Base-by-base conservation (phyloP, 2,329 filamentous ascomycete genomes). In the Cylindrodendrum hubeiense region DNA sequence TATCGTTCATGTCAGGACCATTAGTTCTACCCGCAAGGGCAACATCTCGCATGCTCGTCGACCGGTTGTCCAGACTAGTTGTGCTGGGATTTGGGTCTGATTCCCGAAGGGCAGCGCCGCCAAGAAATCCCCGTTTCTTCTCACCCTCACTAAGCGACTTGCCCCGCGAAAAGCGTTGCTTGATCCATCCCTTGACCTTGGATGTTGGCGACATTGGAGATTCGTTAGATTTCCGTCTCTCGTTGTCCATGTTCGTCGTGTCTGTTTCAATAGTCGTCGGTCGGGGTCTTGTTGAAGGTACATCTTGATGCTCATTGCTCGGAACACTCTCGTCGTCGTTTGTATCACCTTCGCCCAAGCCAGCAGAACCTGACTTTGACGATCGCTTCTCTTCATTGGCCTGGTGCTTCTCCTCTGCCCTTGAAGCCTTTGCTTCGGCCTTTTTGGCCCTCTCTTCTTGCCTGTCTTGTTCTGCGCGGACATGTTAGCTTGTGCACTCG, bases 151-250 rank as follows among this genome's bases (percentile, higher is more conserved):
- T 76, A 0, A 80, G 59, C 2, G 81, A 80, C 60, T 82, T 84
- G 9, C 81, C 77, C 5, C 80, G 79, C 0, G 81, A 82, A 65
- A 89, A 85, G 6, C 83, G 85, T 24, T 83, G 85, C 74, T 85
- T 88, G 58, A 89, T 79, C 87, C 87, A 89, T 41, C 80, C 82
- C 69, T 83, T 87, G 46, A 87, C 82, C 65, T 82, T 83, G 53
- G 78, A 77, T 4, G 75, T 79, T 17, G 79, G 78, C 5, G 79
- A 80, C 6, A 73, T 72, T 4, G 74, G 50, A 4, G 68, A 67
- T 13, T 74, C 74, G 5, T 68, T 63, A 2, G 56, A 41, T 52
- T 71, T 73, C 26, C 61, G 60, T 60, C 70, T 67, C 3, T 67
- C 70, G 4, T 67, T 61, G 15, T 65, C 68, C 10, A 56, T 46